Conservation (phyloP, 192 early-diverging fungal species). For the Coemansia sp. region DNA sequence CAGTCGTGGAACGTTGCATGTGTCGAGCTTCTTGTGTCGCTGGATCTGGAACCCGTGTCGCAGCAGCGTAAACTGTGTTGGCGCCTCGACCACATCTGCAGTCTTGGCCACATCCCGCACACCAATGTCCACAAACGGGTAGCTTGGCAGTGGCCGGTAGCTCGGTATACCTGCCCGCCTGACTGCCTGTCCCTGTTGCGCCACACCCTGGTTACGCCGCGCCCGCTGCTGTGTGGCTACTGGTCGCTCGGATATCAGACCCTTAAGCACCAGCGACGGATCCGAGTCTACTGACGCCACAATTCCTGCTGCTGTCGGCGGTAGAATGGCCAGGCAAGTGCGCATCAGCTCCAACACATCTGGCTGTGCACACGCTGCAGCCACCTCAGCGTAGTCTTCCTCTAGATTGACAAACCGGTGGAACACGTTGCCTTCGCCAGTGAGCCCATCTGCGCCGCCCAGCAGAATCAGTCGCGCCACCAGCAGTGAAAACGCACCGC, state of each 20-base stretch:
- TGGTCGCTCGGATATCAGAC: slow-evolving; percentile 50
- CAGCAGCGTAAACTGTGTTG: slow-evolving; percentile 69
- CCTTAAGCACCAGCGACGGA: slow-evolving; percentile 52
- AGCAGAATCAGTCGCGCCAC: slow-evolving; percentile 65
- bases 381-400: slow-evolving; percentile 68
- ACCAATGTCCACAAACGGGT: slow-evolving; percentile 32
- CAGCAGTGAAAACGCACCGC: slow-evolving; percentile 61
- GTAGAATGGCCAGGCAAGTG: slow-evolving; percentile 64
- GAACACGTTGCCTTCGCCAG: slow-evolving; percentile 47
- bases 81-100: neutral
- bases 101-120: neutral
- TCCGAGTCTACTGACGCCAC: slow-evolving; percentile 62
- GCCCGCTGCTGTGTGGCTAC: slow-evolving; percentile 16
- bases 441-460: slow-evolving; percentile 46
- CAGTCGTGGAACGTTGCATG: slow-evolving; percentile 52
- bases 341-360: slow-evolving; percentile 64
- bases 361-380: slow-evolving; percentile 38
- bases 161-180: slow-evolving; percentile 12
- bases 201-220: slow-evolving; percentile 4
- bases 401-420: slow-evolving; percentile 80
- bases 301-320: slow-evolving; percentile 72
- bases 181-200: slow-evolving; percentile 18
- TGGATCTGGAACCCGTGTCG: slow-evolving; percentile 73
- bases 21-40: slow-evolving; percentile 56
- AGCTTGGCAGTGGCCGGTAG: slow-evolving; percentile 38